Conservation (phyloP, 2,329 filamentous ascomycete species). For the Sordariomycetes sp. region DNA sequence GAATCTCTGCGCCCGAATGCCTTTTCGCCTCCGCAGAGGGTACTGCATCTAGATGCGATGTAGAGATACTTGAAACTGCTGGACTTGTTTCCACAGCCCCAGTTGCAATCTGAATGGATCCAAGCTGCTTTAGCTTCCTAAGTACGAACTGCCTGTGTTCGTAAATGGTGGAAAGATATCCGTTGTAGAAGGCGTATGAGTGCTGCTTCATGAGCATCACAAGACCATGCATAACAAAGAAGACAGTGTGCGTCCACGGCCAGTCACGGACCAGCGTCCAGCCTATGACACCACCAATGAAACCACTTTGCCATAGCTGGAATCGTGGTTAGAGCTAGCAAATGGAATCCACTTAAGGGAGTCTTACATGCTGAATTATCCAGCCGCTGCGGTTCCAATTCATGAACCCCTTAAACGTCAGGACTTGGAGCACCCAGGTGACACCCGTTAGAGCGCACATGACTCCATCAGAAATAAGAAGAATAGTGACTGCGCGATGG, state of each 20-base stretch:
- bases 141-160: constrained; percentile 36
- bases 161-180: constrained; percentile 56
- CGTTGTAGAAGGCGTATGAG: constrained; percentile 72
- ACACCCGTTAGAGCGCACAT: constrained; percentile 60
- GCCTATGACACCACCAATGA: constrained; percentile 51
- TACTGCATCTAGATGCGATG: not conserved
- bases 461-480: constrained; percentile 55
- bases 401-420: constrained; percentile 48
- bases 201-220: constrained; percentile 81
- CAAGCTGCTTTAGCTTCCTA: constrained; percentile 45
- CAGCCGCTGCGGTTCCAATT: constrained; percentile 62
- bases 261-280: constrained; percentile 64
- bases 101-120: constrained; percentile 29
- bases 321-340: not conserved
- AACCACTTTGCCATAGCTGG: constrained; percentile 59
- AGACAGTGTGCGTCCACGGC: constrained; percentile 78
- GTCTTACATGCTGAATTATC: constrained; percentile 58
- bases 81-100: constrained; percentile 7
- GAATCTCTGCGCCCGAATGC: no score
- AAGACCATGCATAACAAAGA: constrained; percentile 65
- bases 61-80: constrained; percentile 11
- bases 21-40: no score
- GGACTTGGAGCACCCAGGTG: constrained; percentile 55
- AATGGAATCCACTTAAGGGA: not conserved
- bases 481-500: constrained; percentile 31